A percentile compares a stretch with the other conserved stretches of the same genome.
Conservation (phyloP, 1,284 basidiomycete genomes). For the Trichosporon coremiiforme region DNA sequence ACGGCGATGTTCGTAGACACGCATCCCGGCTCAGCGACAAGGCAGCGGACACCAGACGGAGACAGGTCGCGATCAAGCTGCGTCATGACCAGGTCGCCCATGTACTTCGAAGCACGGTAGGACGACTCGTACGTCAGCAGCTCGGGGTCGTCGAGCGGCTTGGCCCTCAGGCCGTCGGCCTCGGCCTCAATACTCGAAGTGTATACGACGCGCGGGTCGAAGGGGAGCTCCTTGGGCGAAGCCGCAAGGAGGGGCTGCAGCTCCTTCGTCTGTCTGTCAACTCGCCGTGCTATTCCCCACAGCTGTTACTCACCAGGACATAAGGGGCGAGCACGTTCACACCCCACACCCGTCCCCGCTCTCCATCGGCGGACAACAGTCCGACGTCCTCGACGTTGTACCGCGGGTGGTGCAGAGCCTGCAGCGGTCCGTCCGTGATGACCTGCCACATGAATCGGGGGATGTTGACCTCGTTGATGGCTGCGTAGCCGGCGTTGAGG, state of each 20-base stretch:
- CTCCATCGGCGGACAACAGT: conserved; percentile 66
- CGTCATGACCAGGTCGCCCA: conserved; percentile 70
- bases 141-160: conserved; percentile 67
- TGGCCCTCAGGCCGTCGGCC: conserved; percentile 61
- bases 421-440: conserved; percentile 56
- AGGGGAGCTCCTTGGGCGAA: conserved; percentile 47
- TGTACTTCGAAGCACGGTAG: conserved; percentile 77
- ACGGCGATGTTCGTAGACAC: conserved; percentile 67
- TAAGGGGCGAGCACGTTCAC: conserved; percentile 84
- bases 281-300: background rate
- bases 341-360: conserved; percentile 80
- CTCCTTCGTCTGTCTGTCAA: conserved; percentile 46
- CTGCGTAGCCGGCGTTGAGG: conserved; percentile 76
- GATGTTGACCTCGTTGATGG: conserved; percentile 64
- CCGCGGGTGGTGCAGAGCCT: conserved; percentile 62
- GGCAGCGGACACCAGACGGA: conserved; percentile 61
- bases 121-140: conserved; percentile 64
- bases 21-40: conserved; percentile 73
- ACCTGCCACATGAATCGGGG: conserved; percentile 61
- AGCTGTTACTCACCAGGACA: conserved; percentile 64
- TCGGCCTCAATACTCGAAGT: conserved; percentile 72
- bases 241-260: conserved; percentile 47
- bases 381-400: conserved; percentile 68
- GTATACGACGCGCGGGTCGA: conserved; percentile 72
- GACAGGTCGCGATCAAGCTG: conserved; percentile 61